A percentile compares a stretch with the other conserved stretches of the same genome.
These are phyloP conservation scores for Podila verticillata DNA, from an alignment of 192 early-diverging fungal genomes.

Conservation along the genomic window DNA sequence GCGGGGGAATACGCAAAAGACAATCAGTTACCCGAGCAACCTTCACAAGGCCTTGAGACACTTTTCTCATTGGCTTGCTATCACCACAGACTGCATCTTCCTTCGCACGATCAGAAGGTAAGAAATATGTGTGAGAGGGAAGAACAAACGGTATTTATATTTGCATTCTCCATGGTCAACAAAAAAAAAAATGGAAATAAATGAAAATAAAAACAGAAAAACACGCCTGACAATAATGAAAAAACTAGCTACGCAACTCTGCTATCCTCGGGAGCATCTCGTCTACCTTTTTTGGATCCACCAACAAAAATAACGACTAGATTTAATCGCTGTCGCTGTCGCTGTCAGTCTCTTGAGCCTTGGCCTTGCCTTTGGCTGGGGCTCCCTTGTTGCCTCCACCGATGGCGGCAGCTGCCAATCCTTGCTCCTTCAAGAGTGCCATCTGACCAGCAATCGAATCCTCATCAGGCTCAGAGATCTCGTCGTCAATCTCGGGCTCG, in stretches of 20 bases:
- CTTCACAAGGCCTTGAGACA: no score
- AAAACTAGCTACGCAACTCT: neutral
- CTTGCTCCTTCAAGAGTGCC: slow-evolving; percentile 87
- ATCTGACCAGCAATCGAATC: slow-evolving; percentile 97
- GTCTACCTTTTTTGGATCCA: no score
- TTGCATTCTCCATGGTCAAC: neutral
- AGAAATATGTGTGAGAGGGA: neutral
- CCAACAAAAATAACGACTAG: neutral
- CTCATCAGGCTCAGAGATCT: slow-evolving; percentile 96
- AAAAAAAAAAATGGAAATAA: neutral
- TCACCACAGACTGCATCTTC: no score
- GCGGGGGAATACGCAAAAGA: no score
- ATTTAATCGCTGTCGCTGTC: slow-evolving; percentile 31
- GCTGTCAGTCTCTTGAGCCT: slow-evolving; percentile 40
- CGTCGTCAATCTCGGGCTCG: slow-evolving; percentile 86
- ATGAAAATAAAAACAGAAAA: neutral
- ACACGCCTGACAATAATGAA: no score
- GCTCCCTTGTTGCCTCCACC: slow-evolving; percentile 41
- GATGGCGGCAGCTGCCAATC: slow-evolving; percentile 61
- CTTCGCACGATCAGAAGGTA: neutral
- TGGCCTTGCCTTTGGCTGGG: slow-evolving; percentile 26
- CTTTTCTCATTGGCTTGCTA: no score
- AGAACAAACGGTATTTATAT: neutral
- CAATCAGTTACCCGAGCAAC: no score
- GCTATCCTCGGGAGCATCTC: no score